Conservation (phyloP, 306 rosid species). For the Ormosia emarginata region DNA sequence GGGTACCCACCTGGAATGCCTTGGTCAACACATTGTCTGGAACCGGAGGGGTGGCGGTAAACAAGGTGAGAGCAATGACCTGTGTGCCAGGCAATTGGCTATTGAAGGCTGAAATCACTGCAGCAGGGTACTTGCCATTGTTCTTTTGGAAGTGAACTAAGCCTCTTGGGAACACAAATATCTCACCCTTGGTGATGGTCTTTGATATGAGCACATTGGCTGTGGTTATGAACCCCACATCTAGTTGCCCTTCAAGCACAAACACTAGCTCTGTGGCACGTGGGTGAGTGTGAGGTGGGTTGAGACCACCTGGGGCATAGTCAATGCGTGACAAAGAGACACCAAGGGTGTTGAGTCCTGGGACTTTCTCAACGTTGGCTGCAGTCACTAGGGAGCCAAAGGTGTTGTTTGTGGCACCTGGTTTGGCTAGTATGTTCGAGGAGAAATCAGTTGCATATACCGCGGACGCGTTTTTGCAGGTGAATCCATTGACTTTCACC, state of each 20-base stretch:
- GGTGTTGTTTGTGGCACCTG: conserved; percentile 73
- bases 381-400: conserved; percentile 62
- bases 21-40: conserved; percentile 63
- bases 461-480: conserved; percentile 53
- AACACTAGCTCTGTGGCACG: conserved; percentile 85
- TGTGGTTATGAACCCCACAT: conserved; percentile 86
- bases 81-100: conserved; percentile 86
- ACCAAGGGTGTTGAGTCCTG: conserved; percentile 91
- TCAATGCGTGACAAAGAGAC: conserved; percentile 76
- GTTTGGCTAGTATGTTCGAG: conserved; percentile 50
- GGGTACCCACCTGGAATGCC: conserved; percentile 62
- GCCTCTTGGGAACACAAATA: conserved; percentile 77
- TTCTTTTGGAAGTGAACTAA: conserved; percentile 86
- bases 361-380: conserved; percentile 66
- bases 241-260: conserved; percentile 64
- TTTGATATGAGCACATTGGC: conserved; percentile 58
- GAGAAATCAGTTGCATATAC: conserved; percentile 67
- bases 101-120: conserved; percentile 71
- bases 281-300: conserved; percentile 97
- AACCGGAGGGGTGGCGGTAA: conserved; percentile 61
- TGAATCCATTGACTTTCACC: conserved; percentile 65
- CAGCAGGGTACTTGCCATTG: conserved; percentile 49
- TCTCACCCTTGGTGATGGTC: conserved; percentile 64
- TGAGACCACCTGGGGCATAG: conserved; percentile 81
- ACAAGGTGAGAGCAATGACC: conserved; percentile 55